These are phyloP conservation scores for Penicillium sp. DNA, from an alignment of 2,329 filamentous ascomycete genomes.

Conservation along the genomic window DNA sequence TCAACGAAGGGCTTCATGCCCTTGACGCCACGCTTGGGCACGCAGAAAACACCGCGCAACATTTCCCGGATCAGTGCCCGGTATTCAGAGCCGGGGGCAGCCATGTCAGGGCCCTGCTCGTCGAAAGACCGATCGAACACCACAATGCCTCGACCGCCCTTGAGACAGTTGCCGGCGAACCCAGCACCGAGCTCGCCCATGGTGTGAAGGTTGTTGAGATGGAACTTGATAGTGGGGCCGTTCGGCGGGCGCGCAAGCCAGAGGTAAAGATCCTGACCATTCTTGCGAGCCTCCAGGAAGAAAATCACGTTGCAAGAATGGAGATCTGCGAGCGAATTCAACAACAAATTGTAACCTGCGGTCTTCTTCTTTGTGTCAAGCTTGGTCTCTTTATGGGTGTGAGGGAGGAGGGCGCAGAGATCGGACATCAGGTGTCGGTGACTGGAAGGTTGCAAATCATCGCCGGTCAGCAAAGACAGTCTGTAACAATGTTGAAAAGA, in stretches of 20 bases:
- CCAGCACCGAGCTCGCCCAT: constrained; percentile 81
- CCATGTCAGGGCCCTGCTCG: constrained; percentile 65
- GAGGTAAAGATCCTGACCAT: constrained; percentile 82
- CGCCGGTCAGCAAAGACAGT: constrained; percentile 7
- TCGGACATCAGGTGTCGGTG: constrained; percentile 92
- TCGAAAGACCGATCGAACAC: constrained; percentile 90
- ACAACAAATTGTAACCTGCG: constrained; percentile 59
- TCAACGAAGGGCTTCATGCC: constrained; percentile 96
- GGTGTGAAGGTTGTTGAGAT: constrained; percentile 65
- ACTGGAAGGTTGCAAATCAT: constrained; percentile 45
- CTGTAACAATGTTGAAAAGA: not conserved
- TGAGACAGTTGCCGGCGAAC: constrained; percentile 94
- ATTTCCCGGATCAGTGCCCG: constrained; percentile 67
- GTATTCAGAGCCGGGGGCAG: constrained; percentile 50
- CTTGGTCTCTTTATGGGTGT: constrained; percentile 90
- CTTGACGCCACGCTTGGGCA: constrained; percentile 72
- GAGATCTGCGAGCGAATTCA: constrained; percentile 70
- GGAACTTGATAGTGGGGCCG: constrained; percentile 62
- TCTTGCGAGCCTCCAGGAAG: constrained; percentile 91
- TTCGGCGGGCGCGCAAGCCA: constrained; percentile 92
- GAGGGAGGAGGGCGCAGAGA: constrained; percentile 79
- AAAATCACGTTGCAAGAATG: constrained; percentile 94
- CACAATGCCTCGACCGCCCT: constrained; percentile 83
- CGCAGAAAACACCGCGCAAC: constrained; percentile 83
- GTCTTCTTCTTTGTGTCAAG: constrained; percentile 84